Evolutionary conservation across 2,329 filamentous ascomycete species (phyloP).

Genomic region (Metarhizium robertsii): DNA sequence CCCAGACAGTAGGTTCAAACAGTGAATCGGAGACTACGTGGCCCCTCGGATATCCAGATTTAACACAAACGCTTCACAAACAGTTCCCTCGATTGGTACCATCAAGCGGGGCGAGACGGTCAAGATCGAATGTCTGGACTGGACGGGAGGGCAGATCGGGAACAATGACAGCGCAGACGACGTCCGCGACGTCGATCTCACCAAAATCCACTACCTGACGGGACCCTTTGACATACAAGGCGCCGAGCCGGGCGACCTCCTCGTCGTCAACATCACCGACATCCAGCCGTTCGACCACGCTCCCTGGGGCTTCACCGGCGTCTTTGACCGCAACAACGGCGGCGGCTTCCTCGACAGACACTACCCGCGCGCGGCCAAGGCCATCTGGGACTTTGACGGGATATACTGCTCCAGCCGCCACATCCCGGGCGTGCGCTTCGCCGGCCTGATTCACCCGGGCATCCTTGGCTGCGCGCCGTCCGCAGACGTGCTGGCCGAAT

Average conservation of each 20-base stretch:
- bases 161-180: constrained; percentile 91
- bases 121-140: constrained; percentile 89
- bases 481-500: constrained; percentile 63
- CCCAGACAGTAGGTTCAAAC: constrained; percentile 58
- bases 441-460: constrained; percentile 83
- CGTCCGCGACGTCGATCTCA: constrained; percentile 74
- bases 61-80: not conserved
- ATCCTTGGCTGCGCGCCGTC: constrained; percentile 87
- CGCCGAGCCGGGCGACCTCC: constrained; percentile 74
- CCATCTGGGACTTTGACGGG: constrained; percentile 49
- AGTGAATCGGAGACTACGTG: not conserved
- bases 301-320: constrained; percentile 83
- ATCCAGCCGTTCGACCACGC: constrained; percentile 79
- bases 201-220: constrained; percentile 76
- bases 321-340: constrained; percentile 73
- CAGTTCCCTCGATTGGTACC: constrained; percentile 63
- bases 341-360: constrained; percentile 83
- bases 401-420: constrained; percentile 74
- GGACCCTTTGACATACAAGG: constrained; percentile 82
- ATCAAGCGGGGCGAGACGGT: constrained; percentile 81
- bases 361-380: constrained; percentile 68
- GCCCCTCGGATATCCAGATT: not conserved
- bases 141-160: constrained; percentile 73
- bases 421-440: constrained; percentile 78
- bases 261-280: constrained; percentile 86